Evolutionary conservation across 2,329 filamentous ascomycete species (phyloP).

Genomic region (Stachybotrys chlorohalonatus): DNA sequence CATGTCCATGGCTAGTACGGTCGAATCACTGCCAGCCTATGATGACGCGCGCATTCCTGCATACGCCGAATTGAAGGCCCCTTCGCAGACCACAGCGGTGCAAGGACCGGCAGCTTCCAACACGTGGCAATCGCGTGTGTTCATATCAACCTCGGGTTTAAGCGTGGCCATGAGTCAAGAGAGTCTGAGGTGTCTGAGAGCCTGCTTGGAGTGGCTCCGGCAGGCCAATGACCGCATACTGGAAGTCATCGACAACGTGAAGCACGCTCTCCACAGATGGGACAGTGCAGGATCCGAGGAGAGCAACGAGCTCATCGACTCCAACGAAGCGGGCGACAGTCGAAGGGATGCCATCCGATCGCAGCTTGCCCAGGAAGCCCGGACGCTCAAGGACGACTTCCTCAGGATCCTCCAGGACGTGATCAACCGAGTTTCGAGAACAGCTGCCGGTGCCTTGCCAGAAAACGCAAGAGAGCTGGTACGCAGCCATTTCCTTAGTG

Average conservation of each 20-base stretch:
- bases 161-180: constrained; percentile 88
- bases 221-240: constrained; percentile 77
- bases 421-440: constrained; percentile 77
- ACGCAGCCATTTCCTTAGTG: constrained; percentile 69
- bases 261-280: constrained; percentile 70
- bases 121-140: constrained; percentile 71
- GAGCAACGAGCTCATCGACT: constrained; percentile 2
- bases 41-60: constrained; percentile 68
- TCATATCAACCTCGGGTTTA: constrained; percentile 84
- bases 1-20: constrained; percentile 54
- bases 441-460: constrained; percentile 83
- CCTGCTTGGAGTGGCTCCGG: constrained; percentile 71
- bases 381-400: constrained; percentile 58
- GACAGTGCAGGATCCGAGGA: constrained; percentile 41
- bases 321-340: constrained; percentile 3
- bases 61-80: constrained; percentile 44
- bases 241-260: constrained; percentile 64
- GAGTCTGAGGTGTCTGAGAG: constrained; percentile 74
- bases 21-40: constrained; percentile 72
- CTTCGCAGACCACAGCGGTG: constrained; percentile 16
- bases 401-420: constrained; percentile 73
- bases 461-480: constrained; percentile 82
- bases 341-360: constrained; percentile 19
- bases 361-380: constrained; percentile 54
- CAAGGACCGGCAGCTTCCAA: constrained; percentile 11